Evolutionary conservation across 441 rosid genomes (phyloP), one percentile per base, ranked within the genome.

Genomic region (Eruca vesicaria): DNA sequence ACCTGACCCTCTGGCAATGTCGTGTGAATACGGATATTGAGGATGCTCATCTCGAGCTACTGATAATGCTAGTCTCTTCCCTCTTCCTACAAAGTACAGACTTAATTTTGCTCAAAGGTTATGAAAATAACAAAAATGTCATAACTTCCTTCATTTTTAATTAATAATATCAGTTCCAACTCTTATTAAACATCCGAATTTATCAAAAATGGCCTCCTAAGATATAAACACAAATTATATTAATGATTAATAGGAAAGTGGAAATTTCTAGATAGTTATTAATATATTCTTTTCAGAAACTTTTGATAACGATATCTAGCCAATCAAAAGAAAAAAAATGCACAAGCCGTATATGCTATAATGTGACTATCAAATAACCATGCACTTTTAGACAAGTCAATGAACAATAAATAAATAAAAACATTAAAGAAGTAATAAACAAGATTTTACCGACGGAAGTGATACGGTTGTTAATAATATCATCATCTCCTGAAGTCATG

Each of bases 401-500:
- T 64, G 38, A 9, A 62, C 68, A 62, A 69, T 69, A 69, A 59
- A 56, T 56, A 45, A 38, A 41, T 38, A 3, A 10, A n/a, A 57
- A 38, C 3, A 6, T 20, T 23, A 21, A 58, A 16, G 4, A 9
- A 36, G 9, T 63, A 43, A 31, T 50, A 74, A 60, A 16, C 2
- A 52, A 57, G 21, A n/a, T 5, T 8, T 28, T 11, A 62, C 81
- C 78, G 10, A 14, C 9, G 61, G 60, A 68, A 38, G 32, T 7
- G 58, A 55, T 29, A 74, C 68, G 80, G 71, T 41, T 32, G 31
- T 57, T 45, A 14, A 36, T 52, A n/a, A 53, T 75, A 9, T 87
- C 88, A 48, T 92, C 94, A 41, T 87, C 88, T 82, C 85, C 85
- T 75, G 78, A 79, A 71, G 94, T 88, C 10, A 93, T 89, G 23